These are phyloP conservation scores for Neurospora crassa DNA, from an alignment of 2,329 filamentous ascomycete genomes.

Conservation along the genomic window DNA sequence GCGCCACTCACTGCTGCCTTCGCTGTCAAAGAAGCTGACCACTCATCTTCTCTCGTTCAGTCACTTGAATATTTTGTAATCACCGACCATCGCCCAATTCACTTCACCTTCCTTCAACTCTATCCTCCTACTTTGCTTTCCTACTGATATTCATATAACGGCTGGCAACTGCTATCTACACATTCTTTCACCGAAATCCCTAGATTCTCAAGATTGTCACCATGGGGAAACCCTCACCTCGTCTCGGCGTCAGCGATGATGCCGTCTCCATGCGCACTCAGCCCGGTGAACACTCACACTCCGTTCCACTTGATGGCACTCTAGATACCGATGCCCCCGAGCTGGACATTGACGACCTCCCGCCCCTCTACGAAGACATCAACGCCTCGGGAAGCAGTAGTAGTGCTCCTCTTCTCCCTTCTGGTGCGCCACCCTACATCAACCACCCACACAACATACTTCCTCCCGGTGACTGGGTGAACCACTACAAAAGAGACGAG, in stretches of 20 bases:
- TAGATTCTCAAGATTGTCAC: background rate
- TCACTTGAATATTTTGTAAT: background rate
- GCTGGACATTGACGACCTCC: conserved; percentile 30
- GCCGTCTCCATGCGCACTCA: conserved; percentile 22
- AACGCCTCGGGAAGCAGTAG: conserved; percentile 9
- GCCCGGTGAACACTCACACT: conserved; percentile 5
- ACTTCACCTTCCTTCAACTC: background rate
- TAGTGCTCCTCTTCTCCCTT: conserved; percentile 18
- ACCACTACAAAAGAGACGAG: conserved; percentile 17
- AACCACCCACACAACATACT: conserved; percentile 13
- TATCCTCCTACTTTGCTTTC: background rate
- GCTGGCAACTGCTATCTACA: background rate
- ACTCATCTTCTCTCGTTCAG: background rate
- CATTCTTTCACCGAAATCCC: background rate
- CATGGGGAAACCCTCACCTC: conserved; percentile 20
- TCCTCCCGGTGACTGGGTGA: background rate
- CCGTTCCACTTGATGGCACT: conserved; percentile 16
- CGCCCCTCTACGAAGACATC: conserved; percentile 35
- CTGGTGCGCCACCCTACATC: conserved; percentile 13
- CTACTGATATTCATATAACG: background rate
- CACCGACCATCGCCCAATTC: background rate
- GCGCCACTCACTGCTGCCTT: background rate
- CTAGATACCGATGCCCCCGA: conserved; percentile 29
- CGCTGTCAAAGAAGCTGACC: background rate
- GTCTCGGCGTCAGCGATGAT: conserved; percentile 15